These are phyloP conservation scores for Macrolepiota albuminosa DNA, from an alignment of 768 basidiomycete species.

Conservation along the genomic window DNA sequence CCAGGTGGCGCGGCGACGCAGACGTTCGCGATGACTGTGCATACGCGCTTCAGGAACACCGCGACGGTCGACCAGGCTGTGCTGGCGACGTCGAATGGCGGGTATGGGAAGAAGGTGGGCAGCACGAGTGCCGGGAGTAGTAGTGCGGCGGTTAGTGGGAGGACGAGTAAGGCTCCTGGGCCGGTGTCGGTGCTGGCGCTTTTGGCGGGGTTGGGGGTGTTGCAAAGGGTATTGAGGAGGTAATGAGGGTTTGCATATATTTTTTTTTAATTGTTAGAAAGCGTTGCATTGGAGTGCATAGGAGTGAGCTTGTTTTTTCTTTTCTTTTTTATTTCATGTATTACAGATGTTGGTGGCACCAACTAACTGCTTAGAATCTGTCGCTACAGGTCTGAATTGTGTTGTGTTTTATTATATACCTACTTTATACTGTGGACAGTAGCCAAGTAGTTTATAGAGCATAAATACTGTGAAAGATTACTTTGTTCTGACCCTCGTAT, in stretches of 20 bases:
- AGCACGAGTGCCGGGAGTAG: too few species aligned
- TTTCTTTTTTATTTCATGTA: not conserved
- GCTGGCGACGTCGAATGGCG: slow-evolving; percentile 53
- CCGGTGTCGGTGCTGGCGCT: slow-evolving; percentile 1
- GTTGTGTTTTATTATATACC: not conserved
- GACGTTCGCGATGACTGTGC: slow-evolving; percentile 57
- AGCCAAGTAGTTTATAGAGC: too few species aligned
- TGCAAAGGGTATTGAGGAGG: not conserved
- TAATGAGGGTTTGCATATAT: not conserved
- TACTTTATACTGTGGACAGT: too few species aligned
- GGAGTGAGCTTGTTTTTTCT: not conserved
- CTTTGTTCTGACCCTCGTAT: too few species aligned
- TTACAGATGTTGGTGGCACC: not conserved
- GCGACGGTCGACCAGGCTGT: slow-evolving; percentile 49
- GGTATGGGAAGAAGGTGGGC: slow-evolving; percentile 18
- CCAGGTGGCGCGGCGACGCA: slow-evolving; percentile 18
- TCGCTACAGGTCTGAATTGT: slow-evolving; percentile 1
- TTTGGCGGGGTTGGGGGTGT: not conserved
- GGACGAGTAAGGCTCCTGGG: not conserved
- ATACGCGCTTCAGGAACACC: slow-evolving; percentile 50
- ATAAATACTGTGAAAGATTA: too few species aligned
- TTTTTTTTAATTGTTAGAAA: not conserved
- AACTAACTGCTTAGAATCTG: not conserved
- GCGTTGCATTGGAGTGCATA: not conserved
- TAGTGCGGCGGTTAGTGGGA: slow-evolving; percentile 12